A percentile compares a stretch with the other conserved stretches of the same genome.
phyloP scores from a whole-genome alignment of 2,329 filamentous ascomycete genomes.

The Aspergillus candidus region DNA sequence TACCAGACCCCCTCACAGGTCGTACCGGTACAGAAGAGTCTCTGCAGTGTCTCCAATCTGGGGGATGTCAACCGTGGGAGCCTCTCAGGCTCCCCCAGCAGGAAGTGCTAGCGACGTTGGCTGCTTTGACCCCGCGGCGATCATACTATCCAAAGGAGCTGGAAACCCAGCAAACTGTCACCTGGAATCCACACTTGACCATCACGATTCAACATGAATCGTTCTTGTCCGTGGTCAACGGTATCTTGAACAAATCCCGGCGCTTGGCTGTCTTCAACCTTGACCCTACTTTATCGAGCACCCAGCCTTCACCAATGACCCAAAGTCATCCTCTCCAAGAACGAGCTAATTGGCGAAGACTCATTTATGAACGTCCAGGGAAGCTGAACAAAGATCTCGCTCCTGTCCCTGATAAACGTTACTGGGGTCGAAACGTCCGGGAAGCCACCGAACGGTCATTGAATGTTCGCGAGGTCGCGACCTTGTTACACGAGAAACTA shows the following conservation, averaged over 20 bases:
- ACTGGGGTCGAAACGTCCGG: no score
- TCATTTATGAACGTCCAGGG: no score
- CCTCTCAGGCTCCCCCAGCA: conserved; percentile 24
- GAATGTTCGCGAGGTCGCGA: no score
- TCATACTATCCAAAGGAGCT: conserved; percentile 41
- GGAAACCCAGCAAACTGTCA: conserved; percentile 39
- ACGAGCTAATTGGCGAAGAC: no score
- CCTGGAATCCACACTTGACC: conserved; percentile 39
- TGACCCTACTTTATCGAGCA: not conserved
- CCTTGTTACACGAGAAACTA: no score
- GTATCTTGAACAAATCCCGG: conserved; percentile 6
- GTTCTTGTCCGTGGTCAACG: conserved; percentile 12
- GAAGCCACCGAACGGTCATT: no score
- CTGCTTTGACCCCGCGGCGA: conserved; percentile 33
- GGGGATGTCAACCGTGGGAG: conserved; percentile 47
- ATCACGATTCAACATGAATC: conserved; percentile 38
- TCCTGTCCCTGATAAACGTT: no score
- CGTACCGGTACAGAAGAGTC: conserved; percentile 59
- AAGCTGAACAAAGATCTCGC: no score
- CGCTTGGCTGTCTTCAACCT: conserved; percentile 5
- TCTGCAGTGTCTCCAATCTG: conserved; percentile 45
- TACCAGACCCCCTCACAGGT: conserved; percentile 54
- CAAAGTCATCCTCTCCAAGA: no score
- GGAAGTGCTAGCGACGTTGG: conserved; percentile 21
- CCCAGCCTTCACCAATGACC: no score